Percentiles rank a stretch among this genome's conserved stretches.
These are phyloP conservation scores for Alternaria metachromatica DNA, from an alignment of 2,329 filamentous ascomycete genomes.

Conservation along the genomic window DNA sequence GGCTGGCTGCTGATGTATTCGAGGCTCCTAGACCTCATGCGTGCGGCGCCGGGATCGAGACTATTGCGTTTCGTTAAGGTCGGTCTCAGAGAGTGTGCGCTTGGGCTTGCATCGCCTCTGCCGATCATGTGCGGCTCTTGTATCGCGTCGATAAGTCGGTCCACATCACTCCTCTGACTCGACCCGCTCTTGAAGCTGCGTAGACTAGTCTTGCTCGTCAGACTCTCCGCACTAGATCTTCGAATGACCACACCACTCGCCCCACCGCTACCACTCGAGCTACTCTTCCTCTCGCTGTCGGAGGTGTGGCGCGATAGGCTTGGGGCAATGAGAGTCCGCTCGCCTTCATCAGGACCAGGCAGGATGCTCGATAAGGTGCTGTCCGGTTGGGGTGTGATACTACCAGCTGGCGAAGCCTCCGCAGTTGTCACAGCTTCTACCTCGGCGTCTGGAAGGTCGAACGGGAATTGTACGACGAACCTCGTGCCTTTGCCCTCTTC, in stretches of 20 bases:
- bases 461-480: conserved; percentile 81
- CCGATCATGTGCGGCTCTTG: conserved; percentile 60
- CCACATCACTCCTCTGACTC: conserved; percentile 67
- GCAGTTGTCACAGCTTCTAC: background rate
- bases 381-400: conserved; percentile 28
- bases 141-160: conserved; percentile 75
- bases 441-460: conserved; percentile 65
- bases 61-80: conserved; percentile 38
- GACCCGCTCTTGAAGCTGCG: conserved; percentile 56
- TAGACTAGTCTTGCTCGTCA: conserved; percentile 58
- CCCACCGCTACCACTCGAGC: background rate
- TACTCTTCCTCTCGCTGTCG: conserved; percentile 4
- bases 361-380: background rate
- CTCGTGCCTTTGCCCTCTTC: conserved; percentile 82
- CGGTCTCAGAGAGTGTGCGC: conserved; percentile 32
- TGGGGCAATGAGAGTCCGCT: conserved; percentile 66
- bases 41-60: conserved; percentile 15
- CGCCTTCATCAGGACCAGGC: conserved; percentile 48
- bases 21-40: conserved; percentile 35
- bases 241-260: conserved; percentile 10
- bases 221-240: conserved; percentile 51
- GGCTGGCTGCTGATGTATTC: conserved; percentile 22
- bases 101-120: conserved; percentile 25
- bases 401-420: conserved; percentile 23
- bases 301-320: conserved; percentile 33